A percentile compares a stretch with the other conserved stretches of the same genome.
Conservation (phyloP, 2,329 filamentous ascomycete genomes). For the Colletotrichum magnum region DNA sequence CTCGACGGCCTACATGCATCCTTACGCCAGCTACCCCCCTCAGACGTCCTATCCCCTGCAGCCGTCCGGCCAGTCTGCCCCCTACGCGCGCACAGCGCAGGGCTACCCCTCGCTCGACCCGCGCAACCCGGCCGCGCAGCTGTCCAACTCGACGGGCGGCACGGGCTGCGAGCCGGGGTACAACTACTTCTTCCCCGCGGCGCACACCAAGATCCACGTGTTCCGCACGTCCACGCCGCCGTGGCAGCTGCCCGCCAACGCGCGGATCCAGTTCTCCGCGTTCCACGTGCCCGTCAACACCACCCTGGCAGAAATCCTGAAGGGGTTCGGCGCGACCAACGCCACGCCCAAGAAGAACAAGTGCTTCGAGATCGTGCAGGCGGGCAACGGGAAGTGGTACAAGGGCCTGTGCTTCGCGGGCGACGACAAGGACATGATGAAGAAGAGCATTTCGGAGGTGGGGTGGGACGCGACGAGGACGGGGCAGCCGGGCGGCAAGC, state of each 20-base stretch:
- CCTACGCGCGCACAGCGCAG: constrained; percentile 56
- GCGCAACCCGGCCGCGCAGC: constrained; percentile 65
- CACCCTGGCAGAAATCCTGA: constrained; percentile 69
- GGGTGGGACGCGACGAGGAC: constrained; percentile 71
- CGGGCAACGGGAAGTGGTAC: constrained; percentile 71
- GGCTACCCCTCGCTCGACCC: constrained; percentile 59
- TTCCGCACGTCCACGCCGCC: constrained; percentile 66
- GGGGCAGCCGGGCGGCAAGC: constrained; percentile 63
- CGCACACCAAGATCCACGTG: constrained; percentile 73
- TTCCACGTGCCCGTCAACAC: constrained; percentile 67
- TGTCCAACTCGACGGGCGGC: constrained; percentile 71
- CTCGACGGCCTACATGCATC: constrained; percentile 25
- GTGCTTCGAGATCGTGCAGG: constrained; percentile 69
- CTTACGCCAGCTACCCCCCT: constrained; percentile 39
- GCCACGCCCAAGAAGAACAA: constrained; percentile 65
- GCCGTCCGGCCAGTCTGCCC: constrained; percentile 54
- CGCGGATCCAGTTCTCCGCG: constrained; percentile 61
- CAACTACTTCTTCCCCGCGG: constrained; percentile 72
- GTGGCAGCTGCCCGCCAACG: constrained; percentile 64
- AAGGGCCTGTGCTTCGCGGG: constrained; percentile 67
- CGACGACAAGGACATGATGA: constrained; percentile 62
- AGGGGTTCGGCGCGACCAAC: constrained; percentile 71
- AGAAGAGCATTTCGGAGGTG: constrained; percentile 66
- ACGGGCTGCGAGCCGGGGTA: constrained; percentile 73
- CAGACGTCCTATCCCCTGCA: constrained; percentile 46